phyloP scores from a whole-genome alignment of 106 monocot species.

The Platanthera zijinensis region DNA sequence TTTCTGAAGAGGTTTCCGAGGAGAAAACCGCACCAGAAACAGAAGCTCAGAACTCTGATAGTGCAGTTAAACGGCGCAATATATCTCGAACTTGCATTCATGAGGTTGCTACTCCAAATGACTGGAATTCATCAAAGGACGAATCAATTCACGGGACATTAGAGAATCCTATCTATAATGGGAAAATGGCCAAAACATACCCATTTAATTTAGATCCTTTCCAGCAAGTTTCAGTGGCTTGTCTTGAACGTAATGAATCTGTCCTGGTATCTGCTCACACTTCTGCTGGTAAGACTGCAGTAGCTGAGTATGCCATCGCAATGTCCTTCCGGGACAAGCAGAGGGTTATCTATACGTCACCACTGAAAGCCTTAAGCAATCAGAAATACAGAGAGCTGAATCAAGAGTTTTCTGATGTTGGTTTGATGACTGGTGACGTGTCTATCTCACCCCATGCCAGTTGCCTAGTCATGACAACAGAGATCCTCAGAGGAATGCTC shows the following conservation, averaged over 20 bases:
- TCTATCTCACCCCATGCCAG: conserved; percentile 86
- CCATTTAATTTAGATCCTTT: conserved; percentile 89
- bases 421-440: conserved; percentile 94
- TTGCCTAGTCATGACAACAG: conserved; percentile 97
- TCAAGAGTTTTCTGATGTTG: conserved; percentile 94
- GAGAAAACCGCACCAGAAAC: background rate
- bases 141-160: conserved; percentile 63
- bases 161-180: conserved; percentile 54
- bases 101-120: conserved; percentile 85
- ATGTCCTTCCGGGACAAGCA: conserved; percentile 96
- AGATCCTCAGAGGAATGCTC: conserved; percentile 95
- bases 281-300: conserved; percentile 92
- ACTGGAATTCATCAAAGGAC: conserved; percentile 39
- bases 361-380: conserved; percentile 91
- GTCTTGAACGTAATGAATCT: conserved; percentile 87
- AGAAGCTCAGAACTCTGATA: background rate
- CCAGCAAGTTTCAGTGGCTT: conserved; percentile 81
- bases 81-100: conserved; percentile 85
- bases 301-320: conserved; percentile 96
- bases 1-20: conserved; percentile 8
- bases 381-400: conserved; percentile 95
- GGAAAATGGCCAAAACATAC: conserved; percentile 81
- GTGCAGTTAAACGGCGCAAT: conserved; percentile 27
- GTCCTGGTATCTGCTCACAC: conserved; percentile 96
- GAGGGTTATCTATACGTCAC: conserved; percentile 93